Percentiles rank a stretch among this genome's conserved stretches.
These are phyloP conservation scores for Stephanocyclus meneghinianus DNA, from an alignment of 352 stramenopile species.

Conservation along the genomic window DNA sequence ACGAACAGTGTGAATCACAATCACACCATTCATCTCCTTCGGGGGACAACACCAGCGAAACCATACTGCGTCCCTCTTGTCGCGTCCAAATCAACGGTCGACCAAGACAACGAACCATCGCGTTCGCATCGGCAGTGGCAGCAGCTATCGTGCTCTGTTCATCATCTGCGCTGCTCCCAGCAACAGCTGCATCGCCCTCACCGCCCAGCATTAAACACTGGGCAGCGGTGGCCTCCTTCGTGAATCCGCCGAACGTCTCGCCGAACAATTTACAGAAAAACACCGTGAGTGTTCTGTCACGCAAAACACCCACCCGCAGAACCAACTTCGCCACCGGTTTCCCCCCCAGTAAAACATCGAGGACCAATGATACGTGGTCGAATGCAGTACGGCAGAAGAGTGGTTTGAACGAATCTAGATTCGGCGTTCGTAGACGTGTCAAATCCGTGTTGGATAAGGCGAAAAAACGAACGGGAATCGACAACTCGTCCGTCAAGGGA, in stretches of 20 bases:
- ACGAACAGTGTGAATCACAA: too few relatives aligned
- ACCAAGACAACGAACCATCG: too few relatives aligned
- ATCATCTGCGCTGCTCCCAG: background rate
- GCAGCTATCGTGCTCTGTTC: conserved; percentile 12
- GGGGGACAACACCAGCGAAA: too few relatives aligned
- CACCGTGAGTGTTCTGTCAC: background rate
- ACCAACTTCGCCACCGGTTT: background rate
- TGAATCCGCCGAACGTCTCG: background rate
- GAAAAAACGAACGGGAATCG: conserved; percentile 68
- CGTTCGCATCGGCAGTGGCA: conserved; percentile 1
- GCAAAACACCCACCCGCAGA: background rate
- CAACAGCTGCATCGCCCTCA: background rate
- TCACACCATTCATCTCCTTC: too few relatives aligned
- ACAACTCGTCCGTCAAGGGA: conserved; percentile 43
- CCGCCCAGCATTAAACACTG: background rate
- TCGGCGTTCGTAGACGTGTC: conserved; percentile 66
- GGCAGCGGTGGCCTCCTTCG: background rate
- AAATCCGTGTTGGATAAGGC: conserved; percentile 68
- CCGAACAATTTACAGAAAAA: background rate
- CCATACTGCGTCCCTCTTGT: too few relatives aligned
- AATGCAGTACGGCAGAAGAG: conserved; percentile 41
- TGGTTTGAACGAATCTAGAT: conserved; percentile 44
- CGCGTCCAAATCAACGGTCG: too few relatives aligned
- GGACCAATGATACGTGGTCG: conserved; percentile 25
- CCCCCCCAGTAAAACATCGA: conserved; percentile 10